These are phyloP conservation scores for Penicillium sp. DNA, from an alignment of 2,329 filamentous ascomycete species.

Conservation along the genomic window DNA sequence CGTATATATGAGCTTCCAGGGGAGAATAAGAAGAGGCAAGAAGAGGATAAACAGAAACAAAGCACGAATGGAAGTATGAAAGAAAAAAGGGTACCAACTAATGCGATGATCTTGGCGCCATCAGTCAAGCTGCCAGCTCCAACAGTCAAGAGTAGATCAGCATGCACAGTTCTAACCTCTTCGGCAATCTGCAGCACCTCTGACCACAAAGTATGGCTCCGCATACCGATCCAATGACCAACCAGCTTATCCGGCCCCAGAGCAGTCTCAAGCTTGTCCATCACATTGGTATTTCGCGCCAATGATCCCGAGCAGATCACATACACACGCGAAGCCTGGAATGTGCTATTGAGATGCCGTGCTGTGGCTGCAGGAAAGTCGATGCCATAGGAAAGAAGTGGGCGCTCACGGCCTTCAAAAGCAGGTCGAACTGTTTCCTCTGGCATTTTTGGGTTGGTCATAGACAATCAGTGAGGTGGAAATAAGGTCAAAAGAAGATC, in stretches of 20 bases:
- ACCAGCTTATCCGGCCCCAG: slow-evolving; percentile 42
- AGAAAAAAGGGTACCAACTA: slow-evolving; percentile 32
- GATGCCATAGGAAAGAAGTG: slow-evolving; percentile 49
- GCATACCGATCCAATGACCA: slow-evolving; percentile 52
- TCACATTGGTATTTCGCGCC: slow-evolving; percentile 46
- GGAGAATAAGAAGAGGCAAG: neutral
- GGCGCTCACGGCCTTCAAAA: slow-evolving; percentile 37
- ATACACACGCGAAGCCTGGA: slow-evolving; percentile 49
- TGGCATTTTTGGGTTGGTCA: slow-evolving; percentile 13
- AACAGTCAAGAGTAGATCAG: slow-evolving; percentile 54
- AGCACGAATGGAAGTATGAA: neutral
- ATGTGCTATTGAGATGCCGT: slow-evolving; percentile 47
- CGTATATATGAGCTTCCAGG: neutral
- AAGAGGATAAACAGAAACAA: neutral
- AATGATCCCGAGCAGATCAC: slow-evolving; percentile 53
- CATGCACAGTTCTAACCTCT: slow-evolving; percentile 38
- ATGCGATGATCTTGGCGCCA: slow-evolving; percentile 52
- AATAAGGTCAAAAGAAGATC: neutral
- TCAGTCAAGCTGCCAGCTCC: slow-evolving; percentile 58
- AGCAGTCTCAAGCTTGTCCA: slow-evolving; percentile 43
- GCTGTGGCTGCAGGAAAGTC: slow-evolving; percentile 47
- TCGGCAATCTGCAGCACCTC: slow-evolving; percentile 51
- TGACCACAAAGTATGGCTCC: slow-evolving; percentile 54
- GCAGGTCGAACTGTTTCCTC: slow-evolving; percentile 38
- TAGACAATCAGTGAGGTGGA: neutral